Percentiles rank a stretch among this genome's conserved stretches.
phyloP scores from a whole-genome alignment of 2,329 filamentous ascomycete genomes.

The Zarea fungicola region DNA sequence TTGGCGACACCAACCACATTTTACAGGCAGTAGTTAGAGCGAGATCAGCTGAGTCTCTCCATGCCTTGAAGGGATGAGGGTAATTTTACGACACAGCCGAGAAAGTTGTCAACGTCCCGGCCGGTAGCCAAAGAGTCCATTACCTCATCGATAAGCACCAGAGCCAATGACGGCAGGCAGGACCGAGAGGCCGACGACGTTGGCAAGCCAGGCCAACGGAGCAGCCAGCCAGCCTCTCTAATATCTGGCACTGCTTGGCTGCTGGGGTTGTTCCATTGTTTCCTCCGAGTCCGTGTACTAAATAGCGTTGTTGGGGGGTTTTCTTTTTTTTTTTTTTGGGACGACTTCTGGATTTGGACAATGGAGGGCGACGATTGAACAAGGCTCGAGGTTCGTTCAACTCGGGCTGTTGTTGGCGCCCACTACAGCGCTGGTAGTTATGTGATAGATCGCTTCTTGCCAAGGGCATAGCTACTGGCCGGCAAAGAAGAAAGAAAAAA shows the following conservation, averaged over 20 bases:
- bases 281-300: background rate
- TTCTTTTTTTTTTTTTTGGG: too few species aligned
- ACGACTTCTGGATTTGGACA: too few species aligned
- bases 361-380: too few species aligned
- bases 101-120: too few species aligned
- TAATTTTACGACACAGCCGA: too few species aligned
- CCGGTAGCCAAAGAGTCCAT: constrained; percentile 3
- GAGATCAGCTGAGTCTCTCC: too few species aligned
- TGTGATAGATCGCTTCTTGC: constrained; percentile 11
- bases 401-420: background rate
- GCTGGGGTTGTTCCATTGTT: background rate
- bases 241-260: too few species aligned
- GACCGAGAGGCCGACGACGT: background rate
- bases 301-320: too few species aligned
- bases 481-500: too few species aligned
- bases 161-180: background rate
- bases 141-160: constrained; percentile 10
- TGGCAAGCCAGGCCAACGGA: background rate
- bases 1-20: background rate
- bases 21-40: background rate
- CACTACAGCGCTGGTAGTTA: constrained; percentile 5
- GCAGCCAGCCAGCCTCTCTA: background rate
- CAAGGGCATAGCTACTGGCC: too few species aligned
- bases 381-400: background rate
- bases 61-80: too few species aligned